Conservation (phyloP, 2,329 filamentous ascomycete species). For the Pseudohalonectria lignicola region DNA sequence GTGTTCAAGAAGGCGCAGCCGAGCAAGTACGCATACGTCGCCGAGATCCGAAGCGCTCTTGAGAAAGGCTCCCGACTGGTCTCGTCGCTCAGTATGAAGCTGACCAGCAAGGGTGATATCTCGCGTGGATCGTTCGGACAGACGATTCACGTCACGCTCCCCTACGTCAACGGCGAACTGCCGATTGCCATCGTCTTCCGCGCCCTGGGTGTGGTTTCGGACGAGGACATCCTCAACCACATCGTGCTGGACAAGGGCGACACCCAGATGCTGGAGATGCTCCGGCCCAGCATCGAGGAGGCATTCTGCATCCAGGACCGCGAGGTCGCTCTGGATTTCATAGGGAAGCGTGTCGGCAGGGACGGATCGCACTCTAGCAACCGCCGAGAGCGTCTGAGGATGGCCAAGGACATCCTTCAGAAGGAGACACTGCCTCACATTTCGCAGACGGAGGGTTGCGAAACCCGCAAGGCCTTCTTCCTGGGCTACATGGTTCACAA, state of each 20-base stretch:
- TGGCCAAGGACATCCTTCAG: slow-evolving; percentile 88
- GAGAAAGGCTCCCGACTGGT: slow-evolving; percentile 94
- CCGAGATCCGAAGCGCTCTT: slow-evolving; percentile 90
- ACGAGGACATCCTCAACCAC: slow-evolving; percentile 95
- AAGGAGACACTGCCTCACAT: slow-evolving; percentile 97
- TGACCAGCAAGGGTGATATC: slow-evolving; percentile 74
- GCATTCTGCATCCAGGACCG: slow-evolving; percentile 93
- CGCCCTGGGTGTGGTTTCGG: slow-evolving; percentile 88
- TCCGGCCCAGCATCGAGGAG: slow-evolving; percentile 95
- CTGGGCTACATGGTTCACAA: slow-evolving; percentile 98
- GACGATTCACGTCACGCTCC: slow-evolving; percentile 81
- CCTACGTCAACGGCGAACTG: slow-evolving; percentile 88
- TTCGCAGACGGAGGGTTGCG: slow-evolving; percentile 86
- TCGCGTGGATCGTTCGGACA: slow-evolving; percentile 73
- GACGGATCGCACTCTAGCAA: slow-evolving; percentile 59
- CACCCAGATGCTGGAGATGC: slow-evolving; percentile 93
- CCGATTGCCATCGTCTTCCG: slow-evolving; percentile 94
- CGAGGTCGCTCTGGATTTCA: slow-evolving; percentile 88
- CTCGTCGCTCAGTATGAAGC: slow-evolving; percentile 82
- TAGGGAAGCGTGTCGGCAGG: slow-evolving; percentile 68
- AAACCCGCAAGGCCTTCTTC: slow-evolving; percentile 96
- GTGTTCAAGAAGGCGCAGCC: slow-evolving; percentile 96
- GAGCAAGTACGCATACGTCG: slow-evolving; percentile 86
- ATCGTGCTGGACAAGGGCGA: slow-evolving; percentile 95
- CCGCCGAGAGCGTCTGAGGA: slow-evolving; percentile 79